Percentiles rank a stretch among this genome's conserved stretches.
phyloP scores from a whole-genome alignment of 78 protist genomes.

The Dictyostelium brefeldianum region DNA sequence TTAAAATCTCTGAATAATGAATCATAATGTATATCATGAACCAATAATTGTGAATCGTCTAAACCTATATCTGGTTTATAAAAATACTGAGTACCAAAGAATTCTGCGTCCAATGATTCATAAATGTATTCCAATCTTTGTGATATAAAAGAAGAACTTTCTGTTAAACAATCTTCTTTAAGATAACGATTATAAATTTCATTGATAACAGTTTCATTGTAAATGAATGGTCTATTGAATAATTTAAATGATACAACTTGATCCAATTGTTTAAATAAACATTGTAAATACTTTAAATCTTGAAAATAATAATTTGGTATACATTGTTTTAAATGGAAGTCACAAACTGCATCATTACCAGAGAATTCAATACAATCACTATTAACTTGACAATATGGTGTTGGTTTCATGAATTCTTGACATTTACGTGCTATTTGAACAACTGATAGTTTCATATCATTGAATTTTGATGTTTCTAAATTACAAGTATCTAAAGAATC shows the following conservation, averaged over 20 bases:
- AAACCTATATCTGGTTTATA: background rate
- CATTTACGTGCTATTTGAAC: background rate
- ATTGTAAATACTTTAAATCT: constrained; percentile 24
- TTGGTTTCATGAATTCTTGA: background rate
- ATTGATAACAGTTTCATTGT: background rate
- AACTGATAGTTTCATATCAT: background rate
- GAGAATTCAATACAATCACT: background rate
- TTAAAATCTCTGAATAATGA: background rate
- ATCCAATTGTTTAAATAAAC: constrained; percentile 8
- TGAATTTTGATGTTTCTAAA: background rate
- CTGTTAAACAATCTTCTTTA: constrained; percentile 30
- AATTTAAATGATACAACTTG: background rate
- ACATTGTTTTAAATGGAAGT: constrained; percentile 15
- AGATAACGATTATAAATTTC: background rate
- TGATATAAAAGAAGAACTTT: background rate
- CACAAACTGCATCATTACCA: constrained; percentile 3
- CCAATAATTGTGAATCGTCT: background rate
- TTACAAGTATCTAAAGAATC: background rate
- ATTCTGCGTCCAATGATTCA: background rate
- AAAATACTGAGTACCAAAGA: background rate
- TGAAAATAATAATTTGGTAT: background rate
- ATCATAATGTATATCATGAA: background rate
- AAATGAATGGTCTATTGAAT: background rate
- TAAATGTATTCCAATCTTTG: background rate
- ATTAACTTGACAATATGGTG: background rate